phyloP scores from a whole-genome alignment of 495 filamentous ascomycete species.

The Letharia columbiana region DNA sequence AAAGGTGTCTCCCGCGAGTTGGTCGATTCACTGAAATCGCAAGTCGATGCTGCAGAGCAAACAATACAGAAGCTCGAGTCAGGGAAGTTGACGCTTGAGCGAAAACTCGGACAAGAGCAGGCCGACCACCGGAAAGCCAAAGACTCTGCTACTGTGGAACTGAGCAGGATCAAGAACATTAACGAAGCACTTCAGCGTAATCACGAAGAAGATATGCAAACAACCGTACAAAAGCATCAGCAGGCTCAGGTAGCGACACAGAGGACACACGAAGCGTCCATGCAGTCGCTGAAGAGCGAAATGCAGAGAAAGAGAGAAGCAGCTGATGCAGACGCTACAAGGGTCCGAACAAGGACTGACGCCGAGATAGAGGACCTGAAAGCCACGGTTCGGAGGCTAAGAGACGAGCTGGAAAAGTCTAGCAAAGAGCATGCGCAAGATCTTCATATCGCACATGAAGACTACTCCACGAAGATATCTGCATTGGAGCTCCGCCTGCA shows the following conservation, averaged over 20 bases:
- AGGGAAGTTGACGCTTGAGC: slow-evolving; percentile 55
- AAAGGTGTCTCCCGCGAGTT: slow-evolving; percentile 77
- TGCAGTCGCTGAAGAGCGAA: slow-evolving; percentile 40
- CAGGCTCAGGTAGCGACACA: slow-evolving; percentile 37
- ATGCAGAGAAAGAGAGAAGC: slow-evolving; percentile 43
- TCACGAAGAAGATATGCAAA: slow-evolving; percentile 53
- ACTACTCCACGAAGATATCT: slow-evolving; percentile 41
- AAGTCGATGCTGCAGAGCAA: slow-evolving; percentile 64
- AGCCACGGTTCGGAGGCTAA: slow-evolving; percentile 48
- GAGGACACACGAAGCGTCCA: slow-evolving; percentile 41
- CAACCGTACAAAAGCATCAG: slow-evolving; percentile 41
- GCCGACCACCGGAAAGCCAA: slow-evolving; percentile 64
- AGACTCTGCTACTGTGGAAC: slow-evolving; percentile 56
- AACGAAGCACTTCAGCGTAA: slow-evolving; percentile 63
- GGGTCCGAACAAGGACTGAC: slow-evolving; percentile 45
- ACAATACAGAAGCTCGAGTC: slow-evolving; percentile 60
- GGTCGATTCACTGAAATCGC: slow-evolving; percentile 70
- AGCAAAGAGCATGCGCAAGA: slow-evolving; percentile 49
- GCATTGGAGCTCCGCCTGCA: slow-evolving; percentile 36
- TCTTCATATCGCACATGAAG: slow-evolving; percentile 48
- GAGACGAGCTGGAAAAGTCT: slow-evolving; percentile 52
- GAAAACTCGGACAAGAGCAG: slow-evolving; percentile 68
- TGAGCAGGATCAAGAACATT: slow-evolving; percentile 56
- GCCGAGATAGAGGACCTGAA: slow-evolving; percentile 56
- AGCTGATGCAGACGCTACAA: slow-evolving; percentile 39